Conservation (phyloP, 2,329 filamentous ascomycete species). For the Intubia oerlemansii region DNA sequence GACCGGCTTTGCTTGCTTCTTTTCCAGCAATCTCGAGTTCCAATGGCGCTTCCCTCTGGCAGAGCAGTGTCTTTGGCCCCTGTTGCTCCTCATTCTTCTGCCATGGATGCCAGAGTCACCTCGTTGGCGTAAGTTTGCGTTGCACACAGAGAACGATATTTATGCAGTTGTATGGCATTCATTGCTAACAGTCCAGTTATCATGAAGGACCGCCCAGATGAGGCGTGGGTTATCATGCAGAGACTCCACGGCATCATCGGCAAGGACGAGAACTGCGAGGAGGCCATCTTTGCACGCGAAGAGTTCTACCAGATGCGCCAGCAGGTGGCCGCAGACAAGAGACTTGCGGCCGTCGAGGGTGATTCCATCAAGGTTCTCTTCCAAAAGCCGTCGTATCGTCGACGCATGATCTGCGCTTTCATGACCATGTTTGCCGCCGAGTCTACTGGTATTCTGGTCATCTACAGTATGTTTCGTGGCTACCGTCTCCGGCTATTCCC, state of each 20-base stretch:
- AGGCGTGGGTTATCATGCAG: conserved; percentile 1
- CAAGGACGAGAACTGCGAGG: neutral
- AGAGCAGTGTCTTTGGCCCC: conserved; percentile 18
- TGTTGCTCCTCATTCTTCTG: conserved; percentile 12
- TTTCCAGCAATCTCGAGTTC: conserved; percentile 12
- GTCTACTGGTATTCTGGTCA: neutral
- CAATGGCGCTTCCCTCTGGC: conserved; percentile 22
- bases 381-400: neutral
- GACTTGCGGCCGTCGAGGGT: neutral
- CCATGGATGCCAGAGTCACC: conserved; percentile 2
- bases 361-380: neutral
- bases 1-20: conserved; percentile 17
- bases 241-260: conserved; percentile 1
- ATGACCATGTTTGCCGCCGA: conserved; percentile 1
- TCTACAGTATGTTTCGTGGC: too few relatives aligned
- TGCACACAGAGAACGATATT: too few relatives aligned
- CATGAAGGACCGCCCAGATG: conserved; percentile 1
- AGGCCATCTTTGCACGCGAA: neutral
- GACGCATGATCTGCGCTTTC: conserved; percentile 1
- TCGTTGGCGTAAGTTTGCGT: too few relatives aligned
- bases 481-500: too few relatives aligned
- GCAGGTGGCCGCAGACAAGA: conserved; percentile 1
- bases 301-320: conserved; percentile 2
- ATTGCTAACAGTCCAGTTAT: too few relatives aligned
- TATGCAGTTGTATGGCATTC: too few relatives aligned